Conservation (phyloP, 305 asterid species). For the Rubia tinctorum region DNA sequence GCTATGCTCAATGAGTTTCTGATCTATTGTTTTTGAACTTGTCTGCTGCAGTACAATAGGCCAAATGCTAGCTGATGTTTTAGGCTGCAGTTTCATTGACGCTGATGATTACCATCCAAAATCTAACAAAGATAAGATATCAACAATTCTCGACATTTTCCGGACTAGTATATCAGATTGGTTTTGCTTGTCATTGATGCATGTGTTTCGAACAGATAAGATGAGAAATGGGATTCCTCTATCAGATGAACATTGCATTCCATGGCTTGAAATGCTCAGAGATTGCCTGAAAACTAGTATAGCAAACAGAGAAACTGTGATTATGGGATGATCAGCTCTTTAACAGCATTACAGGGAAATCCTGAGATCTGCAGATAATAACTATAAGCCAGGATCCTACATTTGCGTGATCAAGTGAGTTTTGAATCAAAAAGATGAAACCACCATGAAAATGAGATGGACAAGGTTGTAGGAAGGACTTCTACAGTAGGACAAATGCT, state of each 20-base stretch:
- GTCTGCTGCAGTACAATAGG: conserved; percentile 46
- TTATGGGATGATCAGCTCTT: conserved; percentile 92
- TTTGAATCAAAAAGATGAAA: conserved; percentile 56
- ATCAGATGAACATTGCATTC: conserved; percentile 76
- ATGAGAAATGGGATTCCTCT: conserved; percentile 80
- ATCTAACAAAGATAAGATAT: conserved; percentile 60
- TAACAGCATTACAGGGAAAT: conserved; percentile 72
- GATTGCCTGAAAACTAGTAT: conserved; percentile 40
- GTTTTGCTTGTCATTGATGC: not conserved
- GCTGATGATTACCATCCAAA: conserved; percentile 85
- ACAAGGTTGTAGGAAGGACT: conserved; percentile 73
- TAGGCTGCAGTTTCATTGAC: conserved; percentile 59
- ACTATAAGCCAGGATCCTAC: conserved; percentile 33
- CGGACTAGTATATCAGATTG: not conserved
- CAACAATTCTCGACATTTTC: not conserved
- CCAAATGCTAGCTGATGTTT: conserved; percentile 52
- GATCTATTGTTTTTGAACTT: no score
- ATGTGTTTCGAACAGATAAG: conserved; percentile 44
- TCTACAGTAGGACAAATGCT: conserved; percentile 79
- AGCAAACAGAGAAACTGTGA: conserved; percentile 33
- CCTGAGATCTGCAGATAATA: conserved; percentile 69
- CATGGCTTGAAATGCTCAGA: conserved; percentile 80
- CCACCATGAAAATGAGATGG: conserved; percentile 45
- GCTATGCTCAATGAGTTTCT: no score
- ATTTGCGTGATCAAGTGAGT: conserved; percentile 35